Conservation (phyloP, 2,329 filamentous ascomycete genomes). For the Drechmeria coniospora region DNA sequence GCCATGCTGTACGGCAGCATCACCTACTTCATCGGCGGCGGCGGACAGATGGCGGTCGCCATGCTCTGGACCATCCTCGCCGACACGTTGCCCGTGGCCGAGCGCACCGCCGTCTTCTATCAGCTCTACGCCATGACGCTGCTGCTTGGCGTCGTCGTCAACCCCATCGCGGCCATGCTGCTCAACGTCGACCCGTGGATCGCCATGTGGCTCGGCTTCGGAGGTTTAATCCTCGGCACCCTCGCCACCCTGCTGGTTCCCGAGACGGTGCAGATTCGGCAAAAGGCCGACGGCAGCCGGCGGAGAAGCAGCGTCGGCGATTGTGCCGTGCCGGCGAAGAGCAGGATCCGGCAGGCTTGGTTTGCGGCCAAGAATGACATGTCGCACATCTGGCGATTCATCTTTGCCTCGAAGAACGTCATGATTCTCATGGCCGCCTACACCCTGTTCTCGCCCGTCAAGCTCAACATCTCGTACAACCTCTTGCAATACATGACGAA, state of each 20-base stretch:
- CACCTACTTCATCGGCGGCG: slow-evolving; percentile 26
- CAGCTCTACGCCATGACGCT: slow-evolving; percentile 21
- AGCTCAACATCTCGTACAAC: slow-evolving; percentile 16
- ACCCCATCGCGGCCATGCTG: slow-evolving; percentile 24
- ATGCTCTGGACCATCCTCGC: slow-evolving; percentile 30
- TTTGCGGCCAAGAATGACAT: slow-evolving; percentile 15
- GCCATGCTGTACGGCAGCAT: slow-evolving; percentile 16
- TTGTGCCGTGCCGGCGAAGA: slow-evolving; percentile 1
- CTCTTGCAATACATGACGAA: slow-evolving; percentile 38
- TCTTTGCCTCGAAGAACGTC: slow-evolving; percentile 22
- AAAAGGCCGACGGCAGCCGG: slow-evolving; percentile 11
- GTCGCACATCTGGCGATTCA: slow-evolving; percentile 22
- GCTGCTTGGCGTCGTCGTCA: slow-evolving; percentile 21
- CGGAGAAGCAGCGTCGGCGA: slow-evolving; percentile 3
- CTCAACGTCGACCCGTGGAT: slow-evolving; percentile 24
- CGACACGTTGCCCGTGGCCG: slow-evolving; percentile 23
- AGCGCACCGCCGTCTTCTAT: slow-evolving; percentile 25
- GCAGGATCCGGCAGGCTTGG: slow-evolving; percentile 8
- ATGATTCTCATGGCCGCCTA: slow-evolving; percentile 21
- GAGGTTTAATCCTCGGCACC: slow-evolving; percentile 13
- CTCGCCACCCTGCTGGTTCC: slow-evolving; percentile 19
- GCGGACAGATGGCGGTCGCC: slow-evolving; percentile 20
- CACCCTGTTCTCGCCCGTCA: slow-evolving; percentile 12
- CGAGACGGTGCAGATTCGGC: slow-evolving; percentile 25
- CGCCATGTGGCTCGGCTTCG: slow-evolving; percentile 20